These are phyloP conservation scores for Citeromyces siamensis DNA, from an alignment of 1,139 yeast genomes.

Conservation along the genomic window DNA sequence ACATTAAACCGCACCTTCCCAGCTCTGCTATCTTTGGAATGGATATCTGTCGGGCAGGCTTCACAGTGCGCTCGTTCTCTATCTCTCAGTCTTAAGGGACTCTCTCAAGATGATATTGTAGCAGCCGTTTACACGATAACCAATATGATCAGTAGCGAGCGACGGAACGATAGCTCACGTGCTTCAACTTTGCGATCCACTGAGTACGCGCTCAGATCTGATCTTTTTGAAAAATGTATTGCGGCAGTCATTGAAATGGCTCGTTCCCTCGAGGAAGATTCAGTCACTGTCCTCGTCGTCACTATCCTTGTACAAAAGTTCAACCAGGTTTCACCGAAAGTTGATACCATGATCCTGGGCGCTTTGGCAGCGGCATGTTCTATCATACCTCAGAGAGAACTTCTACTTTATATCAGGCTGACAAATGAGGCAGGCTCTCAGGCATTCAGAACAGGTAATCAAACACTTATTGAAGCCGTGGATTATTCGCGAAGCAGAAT, in stretches of 20 bases:
- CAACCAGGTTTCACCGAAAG: constrained; percentile 19
- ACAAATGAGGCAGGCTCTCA: constrained; percentile 15
- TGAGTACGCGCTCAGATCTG: background rate
- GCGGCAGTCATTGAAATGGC: constrained; percentile 66
- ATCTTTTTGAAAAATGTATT: constrained; percentile 47
- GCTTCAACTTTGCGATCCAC: background rate
- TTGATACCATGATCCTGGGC: constrained; percentile 28
- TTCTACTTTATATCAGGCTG: constrained; percentile 36
- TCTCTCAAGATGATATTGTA: constrained; percentile 71
- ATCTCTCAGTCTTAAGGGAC: constrained; percentile 26
- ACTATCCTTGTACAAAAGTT: constrained; percentile 78
- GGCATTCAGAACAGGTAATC: constrained; percentile 23
- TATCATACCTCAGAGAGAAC: constrained; percentile 46
- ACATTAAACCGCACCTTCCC: constrained; percentile 37
- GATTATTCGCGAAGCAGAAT: constrained; percentile 37
- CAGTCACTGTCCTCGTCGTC: constrained; percentile 70
- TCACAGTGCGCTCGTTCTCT: constrained; percentile 21
- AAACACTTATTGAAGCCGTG: constrained; percentile 23
- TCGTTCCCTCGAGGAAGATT: constrained; percentile 54
- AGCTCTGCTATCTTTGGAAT: constrained; percentile 12
- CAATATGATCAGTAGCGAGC: constrained; percentile 22
- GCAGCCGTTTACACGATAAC: constrained; percentile 81
- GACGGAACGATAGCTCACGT: background rate
- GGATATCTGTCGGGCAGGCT: background rate
- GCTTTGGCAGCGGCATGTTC: constrained; percentile 53